Conservation (phyloP, 495 filamentous ascomycete genomes). For the Aspergillus diversus region DNA sequence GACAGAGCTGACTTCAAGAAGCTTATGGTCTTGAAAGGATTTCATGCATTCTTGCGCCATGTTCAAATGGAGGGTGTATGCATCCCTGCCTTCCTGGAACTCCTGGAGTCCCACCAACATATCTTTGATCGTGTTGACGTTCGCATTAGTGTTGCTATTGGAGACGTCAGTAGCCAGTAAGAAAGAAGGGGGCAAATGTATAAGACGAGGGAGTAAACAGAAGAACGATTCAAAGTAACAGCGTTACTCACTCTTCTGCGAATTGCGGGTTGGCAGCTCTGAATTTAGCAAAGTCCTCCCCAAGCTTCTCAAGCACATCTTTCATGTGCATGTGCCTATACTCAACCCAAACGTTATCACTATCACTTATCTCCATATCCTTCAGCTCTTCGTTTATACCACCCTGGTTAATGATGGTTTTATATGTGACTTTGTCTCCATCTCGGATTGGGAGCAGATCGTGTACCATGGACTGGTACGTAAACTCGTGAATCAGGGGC, state of each 20-base stretch:
- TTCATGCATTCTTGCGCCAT: constrained; percentile 99
- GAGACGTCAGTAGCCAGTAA: constrained; percentile 11
- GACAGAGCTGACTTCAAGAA: constrained; percentile 81
- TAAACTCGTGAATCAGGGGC: constrained; percentile 92
- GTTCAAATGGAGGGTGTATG: constrained; percentile 89
- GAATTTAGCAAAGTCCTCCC: constrained; percentile 90
- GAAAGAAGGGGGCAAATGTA: no score
- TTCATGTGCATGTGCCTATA: constrained; percentile 97
- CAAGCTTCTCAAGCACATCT: constrained; percentile 91
- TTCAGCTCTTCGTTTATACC: constrained; percentile 69
- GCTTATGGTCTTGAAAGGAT: constrained; percentile 79
- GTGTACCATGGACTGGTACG: constrained; percentile 97
- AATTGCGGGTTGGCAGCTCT: constrained; percentile 93
- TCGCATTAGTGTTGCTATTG: constrained; percentile 61
- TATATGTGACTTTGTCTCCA: constrained; percentile 83
- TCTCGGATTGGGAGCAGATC: constrained; percentile 89
- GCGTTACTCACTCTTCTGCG: constrained; percentile 60
- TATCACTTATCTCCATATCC: constrained; percentile 86
- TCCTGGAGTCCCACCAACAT: constrained; percentile 95
- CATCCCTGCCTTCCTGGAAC: constrained; percentile 92
- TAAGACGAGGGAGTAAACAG: not conserved
- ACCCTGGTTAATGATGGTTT: constrained; percentile 75
- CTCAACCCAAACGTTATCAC: constrained; percentile 90
- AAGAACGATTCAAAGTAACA: not conserved
- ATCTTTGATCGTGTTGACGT: constrained; percentile 89